These are phyloP conservation scores for Primulina tabacum DNA, from an alignment of 257 asterid species.

Conservation along the genomic window DNA sequence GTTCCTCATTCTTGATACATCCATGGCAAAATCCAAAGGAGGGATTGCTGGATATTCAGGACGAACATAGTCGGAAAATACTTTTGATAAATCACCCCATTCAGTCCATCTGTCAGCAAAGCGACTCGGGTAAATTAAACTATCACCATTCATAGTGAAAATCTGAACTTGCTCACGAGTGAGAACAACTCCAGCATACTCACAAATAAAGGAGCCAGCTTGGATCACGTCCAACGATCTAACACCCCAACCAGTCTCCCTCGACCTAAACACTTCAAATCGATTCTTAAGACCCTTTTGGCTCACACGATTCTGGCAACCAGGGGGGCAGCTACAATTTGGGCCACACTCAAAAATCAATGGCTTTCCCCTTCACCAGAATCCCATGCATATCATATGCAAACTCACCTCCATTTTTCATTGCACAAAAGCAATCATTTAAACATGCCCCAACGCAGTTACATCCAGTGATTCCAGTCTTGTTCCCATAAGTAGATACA, in stretches of 20 bases:
- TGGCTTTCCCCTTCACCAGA: slow-evolving; percentile 66
- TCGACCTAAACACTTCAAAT: slow-evolving; percentile 80
- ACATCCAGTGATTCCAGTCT: slow-evolving; percentile 55
- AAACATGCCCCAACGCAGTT: slow-evolving; percentile 54
- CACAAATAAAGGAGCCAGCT: slow-evolving; percentile 82
- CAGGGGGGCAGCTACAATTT: slow-evolving; percentile 62
- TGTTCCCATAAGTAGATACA: slow-evolving; percentile 34
- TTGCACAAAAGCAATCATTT: slow-evolving; percentile 51
- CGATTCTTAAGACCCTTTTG: slow-evolving; percentile 66
- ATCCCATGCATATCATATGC: slow-evolving; percentile 57
- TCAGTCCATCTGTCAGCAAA: slow-evolving; percentile 57
- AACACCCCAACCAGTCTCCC: slow-evolving; percentile 88
- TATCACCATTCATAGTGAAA: slow-evolving; percentile 74
- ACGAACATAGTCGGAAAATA: slow-evolving; percentile 41
- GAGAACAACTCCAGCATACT: slow-evolving; percentile 73
- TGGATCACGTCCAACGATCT: slow-evolving; percentile 76
- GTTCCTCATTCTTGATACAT: slow-evolving; percentile 61
- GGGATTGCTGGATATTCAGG: slow-evolving; percentile 45
- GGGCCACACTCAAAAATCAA: slow-evolving; percentile 71
- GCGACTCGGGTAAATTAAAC: slow-evolving; percentile 61
- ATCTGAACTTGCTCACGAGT: slow-evolving; percentile 65
- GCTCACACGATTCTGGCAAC: slow-evolving; percentile 60
- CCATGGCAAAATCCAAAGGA: slow-evolving; percentile 64
- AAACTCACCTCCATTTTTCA: slow-evolving; percentile 68
- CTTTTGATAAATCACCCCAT: slow-evolving; percentile 58